Base-by-base conservation (phyloP, 441 rosid species). In the Flueggea neowawraea region DNA sequence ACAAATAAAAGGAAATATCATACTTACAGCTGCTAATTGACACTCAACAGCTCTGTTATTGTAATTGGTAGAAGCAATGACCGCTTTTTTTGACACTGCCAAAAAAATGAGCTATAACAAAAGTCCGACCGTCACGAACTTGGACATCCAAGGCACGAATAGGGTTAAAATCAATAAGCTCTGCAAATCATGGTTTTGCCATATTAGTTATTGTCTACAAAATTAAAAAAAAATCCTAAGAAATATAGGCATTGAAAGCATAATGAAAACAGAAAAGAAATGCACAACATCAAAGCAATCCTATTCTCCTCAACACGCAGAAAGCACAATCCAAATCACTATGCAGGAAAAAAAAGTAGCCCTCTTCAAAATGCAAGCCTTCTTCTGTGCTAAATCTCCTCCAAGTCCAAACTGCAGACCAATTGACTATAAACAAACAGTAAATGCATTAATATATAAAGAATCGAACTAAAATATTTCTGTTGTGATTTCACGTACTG, bases 141-240 rank as follows among this genome's bases (percentile, higher is more conserved):
- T 91, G 71, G 68, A 95, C 96, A 64, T 95, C 97, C 54, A 96
- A 91, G 71, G 95, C 99, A 3, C 84, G 85, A 54, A 95, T 82
- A 68, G 98, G 99, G 63, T 95, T 95, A 79, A 95, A 95, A 79
- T 95, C 99, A 72, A 95, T 95, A 63, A 95, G 96, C 85, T 95
- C 98, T 6, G 98, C 99, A 79, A 95, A 95, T 31, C 97, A 96
- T 58, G 74, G 55, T 79, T 89, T 84, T 54, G 98, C 99, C 99
- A 91, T 91, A 31, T 91, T 78, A 39, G 97, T 91, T 78, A 95
- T 95, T 58, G 98, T 98, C 97, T 95, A 73, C 66, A 53, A 71
- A 69, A 57, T 36, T 53, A 22, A 22, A 22, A 54, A 71, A 67
- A 10, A 63, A 17, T 63, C 28, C 8, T 48, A 45, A 14, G 31